Percentiles rank a stretch among this genome's conserved stretches.
Conservation (phyloP, 1,284 basidiomycete species). For the Ceratobasidium sp. region DNA sequence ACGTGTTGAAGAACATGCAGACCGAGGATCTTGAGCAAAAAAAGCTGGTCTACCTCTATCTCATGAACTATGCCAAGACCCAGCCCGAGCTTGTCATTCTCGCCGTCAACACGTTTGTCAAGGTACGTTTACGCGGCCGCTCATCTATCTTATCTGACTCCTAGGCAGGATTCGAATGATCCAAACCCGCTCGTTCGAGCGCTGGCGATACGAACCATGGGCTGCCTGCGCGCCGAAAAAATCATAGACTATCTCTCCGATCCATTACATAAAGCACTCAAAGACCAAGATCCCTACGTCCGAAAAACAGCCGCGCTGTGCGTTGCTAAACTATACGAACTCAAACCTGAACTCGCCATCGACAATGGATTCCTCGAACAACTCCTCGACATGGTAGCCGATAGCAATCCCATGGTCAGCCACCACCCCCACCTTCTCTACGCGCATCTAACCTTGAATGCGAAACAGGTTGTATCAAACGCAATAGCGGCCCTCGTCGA, state of each 20-base stretch:
- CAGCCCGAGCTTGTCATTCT: slow-evolving; percentile 98
- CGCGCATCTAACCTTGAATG: background rate
- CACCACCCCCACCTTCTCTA: background rate
- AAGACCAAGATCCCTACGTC: slow-evolving; percentile 97
- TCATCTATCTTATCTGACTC: background rate
- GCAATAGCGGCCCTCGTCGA: slow-evolving; percentile 93
- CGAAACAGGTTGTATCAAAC: slow-evolving; percentile 87
- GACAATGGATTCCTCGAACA: slow-evolving; percentile 95
- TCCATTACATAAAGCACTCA: slow-evolving; percentile 88
- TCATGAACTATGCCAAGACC: slow-evolving; percentile 99
- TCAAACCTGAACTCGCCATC: slow-evolving; percentile 93
- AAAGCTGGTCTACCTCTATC: slow-evolving; percentile 97
- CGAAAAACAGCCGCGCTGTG: slow-evolving; percentile 96
- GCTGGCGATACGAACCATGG: slow-evolving; percentile 97
- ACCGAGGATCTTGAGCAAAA: slow-evolving; percentile 94
- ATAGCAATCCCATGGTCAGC: slow-evolving; percentile 95
- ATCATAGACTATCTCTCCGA: slow-evolving; percentile 98
- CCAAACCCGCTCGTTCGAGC: slow-evolving; percentile 96
- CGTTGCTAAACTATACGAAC: slow-evolving; percentile 95
- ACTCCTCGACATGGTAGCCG: slow-evolving; percentile 88
- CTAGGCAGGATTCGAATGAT: slow-evolving; percentile 86
- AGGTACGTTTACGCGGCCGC: slow-evolving; percentile 50
- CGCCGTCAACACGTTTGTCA: slow-evolving; percentile 98
- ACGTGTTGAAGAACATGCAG: slow-evolving; percentile 99
- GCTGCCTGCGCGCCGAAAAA: slow-evolving; percentile 95